Evolutionary conservation across 225 moss, liverwort and hornwort genomes (phyloP).

Genomic region (Anthoceros angustus): DNA sequence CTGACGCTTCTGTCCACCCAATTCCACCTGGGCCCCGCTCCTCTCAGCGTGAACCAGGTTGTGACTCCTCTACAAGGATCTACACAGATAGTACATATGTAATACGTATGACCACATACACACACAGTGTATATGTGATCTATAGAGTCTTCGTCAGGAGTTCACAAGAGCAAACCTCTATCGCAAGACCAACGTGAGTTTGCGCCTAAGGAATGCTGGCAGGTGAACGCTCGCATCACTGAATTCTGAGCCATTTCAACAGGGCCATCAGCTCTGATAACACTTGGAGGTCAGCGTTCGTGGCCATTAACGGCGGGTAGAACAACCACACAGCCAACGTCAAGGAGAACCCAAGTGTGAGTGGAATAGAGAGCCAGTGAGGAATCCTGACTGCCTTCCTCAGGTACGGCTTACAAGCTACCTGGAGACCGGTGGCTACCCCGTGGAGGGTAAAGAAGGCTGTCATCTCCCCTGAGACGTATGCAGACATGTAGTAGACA

Average conservation of each 20-base stretch:
- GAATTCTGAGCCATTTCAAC: neutral
- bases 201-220: too few relatives aligned
- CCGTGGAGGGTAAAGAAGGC: slow-evolving; percentile 37
- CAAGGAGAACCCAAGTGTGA: neutral
- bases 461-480: slow-evolving; percentile 24
- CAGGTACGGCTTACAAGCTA: slow-evolving; percentile 9
- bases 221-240: too few relatives aligned
- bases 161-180: too few relatives aligned
- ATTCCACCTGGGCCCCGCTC: too few relatives aligned
- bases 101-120: too few relatives aligned
- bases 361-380: neutral
- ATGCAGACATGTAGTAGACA: slow-evolving; percentile 23
- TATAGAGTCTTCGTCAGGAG: too few relatives aligned
- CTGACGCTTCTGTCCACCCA: too few relatives aligned
- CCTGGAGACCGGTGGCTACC: slow-evolving; percentile 15
- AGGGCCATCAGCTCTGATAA: neutral
- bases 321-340: neutral
- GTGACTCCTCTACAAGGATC: too few relatives aligned
- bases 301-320: neutral
- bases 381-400: neutral
- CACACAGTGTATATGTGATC: too few relatives aligned
- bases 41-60: too few relatives aligned
- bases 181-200: too few relatives aligned
- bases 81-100: too few relatives aligned
- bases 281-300: neutral